A percentile compares a stretch with the other conserved stretches of the same genome.
Evolutionary conservation across 768 basidiomycete genomes (phyloP).

Genomic region (Rhodotorula diobovata): DNA sequence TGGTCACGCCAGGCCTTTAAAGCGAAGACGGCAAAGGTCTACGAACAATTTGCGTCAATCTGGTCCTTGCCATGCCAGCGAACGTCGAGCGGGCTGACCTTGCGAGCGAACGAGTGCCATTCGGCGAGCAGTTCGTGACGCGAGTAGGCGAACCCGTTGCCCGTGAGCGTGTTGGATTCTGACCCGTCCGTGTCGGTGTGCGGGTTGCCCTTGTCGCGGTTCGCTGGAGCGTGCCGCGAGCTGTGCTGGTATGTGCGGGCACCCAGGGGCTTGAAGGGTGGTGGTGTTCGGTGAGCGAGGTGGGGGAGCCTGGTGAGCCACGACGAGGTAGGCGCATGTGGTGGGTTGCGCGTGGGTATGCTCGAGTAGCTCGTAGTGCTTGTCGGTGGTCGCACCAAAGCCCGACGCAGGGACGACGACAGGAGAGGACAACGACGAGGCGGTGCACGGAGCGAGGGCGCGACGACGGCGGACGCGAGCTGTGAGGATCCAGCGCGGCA

Average conservation of each 20-base stretch:
- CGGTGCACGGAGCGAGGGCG: no score
- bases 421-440: no score
- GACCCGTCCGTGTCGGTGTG: not conserved
- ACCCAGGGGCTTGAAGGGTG: not conserved
- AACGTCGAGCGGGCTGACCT: slow-evolving; percentile 23
- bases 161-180: not conserved
- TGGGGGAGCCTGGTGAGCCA: no score
- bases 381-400: no score
- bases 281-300: not conserved
- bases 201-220: not conserved
- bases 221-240: not conserved
- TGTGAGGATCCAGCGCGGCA: no score
- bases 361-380: no score
- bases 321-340: not conserved
- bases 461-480: no score
- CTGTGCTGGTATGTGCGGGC: not conserved
- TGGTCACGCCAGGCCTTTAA: no score
- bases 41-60: slow-evolving; percentile 26
- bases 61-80: slow-evolving; percentile 15
- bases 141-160: slow-evolving; percentile 18
- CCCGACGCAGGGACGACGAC: no score
- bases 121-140: slow-evolving; percentile 19
- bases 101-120: slow-evolving; percentile 22
- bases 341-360: no score
- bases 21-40: not conserved